These are phyloP conservation scores for Fusarium beomiforme DNA, from an alignment of 2,329 filamentous ascomycete genomes.

Conservation along the genomic window DNA sequence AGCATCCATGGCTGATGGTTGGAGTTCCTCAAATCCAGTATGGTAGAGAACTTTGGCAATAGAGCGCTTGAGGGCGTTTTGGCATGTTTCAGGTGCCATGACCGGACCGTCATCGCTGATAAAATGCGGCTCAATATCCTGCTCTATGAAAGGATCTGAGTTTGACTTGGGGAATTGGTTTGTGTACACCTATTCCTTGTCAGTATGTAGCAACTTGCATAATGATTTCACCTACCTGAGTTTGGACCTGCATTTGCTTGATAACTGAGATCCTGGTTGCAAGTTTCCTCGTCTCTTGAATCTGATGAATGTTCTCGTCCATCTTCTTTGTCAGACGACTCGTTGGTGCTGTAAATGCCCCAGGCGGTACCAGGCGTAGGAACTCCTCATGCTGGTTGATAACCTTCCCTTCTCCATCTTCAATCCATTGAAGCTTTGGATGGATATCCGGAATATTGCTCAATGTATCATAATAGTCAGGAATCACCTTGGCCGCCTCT, in stretches of 20 bases:
- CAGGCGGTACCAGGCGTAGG: slow-evolving; percentile 78
- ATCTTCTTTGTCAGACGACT: slow-evolving; percentile 82
- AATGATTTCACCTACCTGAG: slow-evolving; percentile 71
- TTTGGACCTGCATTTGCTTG: slow-evolving; percentile 99
- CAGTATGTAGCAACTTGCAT: slow-evolving; percentile 1
- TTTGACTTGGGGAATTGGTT: slow-evolving; percentile 99
- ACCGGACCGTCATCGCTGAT: slow-evolving; percentile 88
- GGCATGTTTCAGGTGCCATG: slow-evolving; percentile 84
- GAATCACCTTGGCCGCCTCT: slow-evolving; percentile 83
- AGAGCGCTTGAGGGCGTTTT: slow-evolving; percentile 86
- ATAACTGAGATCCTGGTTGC: slow-evolving; percentile 97
- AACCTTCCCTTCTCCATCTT: slow-evolving; percentile 88
- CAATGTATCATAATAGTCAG: slow-evolving; percentile 93
- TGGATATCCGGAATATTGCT: slow-evolving; percentile 87
- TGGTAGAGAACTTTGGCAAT: slow-evolving; percentile 96
- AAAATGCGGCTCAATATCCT: slow-evolving; percentile 88
- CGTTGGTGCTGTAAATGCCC: slow-evolving; percentile 78
- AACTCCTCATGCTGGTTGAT: slow-evolving; percentile 90
- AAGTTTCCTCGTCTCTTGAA: slow-evolving; percentile 96
- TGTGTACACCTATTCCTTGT: slow-evolving; percentile 77
- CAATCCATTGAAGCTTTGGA: slow-evolving; percentile 82
- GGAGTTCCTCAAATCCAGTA: slow-evolving; percentile 95
- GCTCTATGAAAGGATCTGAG: slow-evolving; percentile 86
- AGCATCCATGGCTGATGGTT: slow-evolving; percentile 91
- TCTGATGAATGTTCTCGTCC: slow-evolving; percentile 90